Evolutionary conservation across 495 filamentous ascomycete species (phyloP).

Genomic region (Aspergillus wentii): DNA sequence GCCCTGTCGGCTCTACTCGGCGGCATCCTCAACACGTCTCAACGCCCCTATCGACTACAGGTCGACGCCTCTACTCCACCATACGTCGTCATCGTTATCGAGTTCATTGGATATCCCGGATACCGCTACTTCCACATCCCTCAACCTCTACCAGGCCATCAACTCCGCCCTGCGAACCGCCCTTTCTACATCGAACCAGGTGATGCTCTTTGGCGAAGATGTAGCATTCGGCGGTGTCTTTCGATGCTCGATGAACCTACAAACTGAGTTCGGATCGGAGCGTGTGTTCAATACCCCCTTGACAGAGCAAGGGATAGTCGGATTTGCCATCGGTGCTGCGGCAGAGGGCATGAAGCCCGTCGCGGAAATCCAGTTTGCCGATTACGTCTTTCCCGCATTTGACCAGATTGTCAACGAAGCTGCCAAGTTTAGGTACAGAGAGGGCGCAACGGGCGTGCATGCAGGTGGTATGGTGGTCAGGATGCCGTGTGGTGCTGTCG

Average conservation of each 20-base stretch:
- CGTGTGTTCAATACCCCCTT: constrained; percentile 96
- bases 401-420: constrained; percentile 98
- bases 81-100: constrained; percentile 66
- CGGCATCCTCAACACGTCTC: constrained; percentile 35
- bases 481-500: constrained; percentile 93
- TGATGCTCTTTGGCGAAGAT: constrained; percentile 93
- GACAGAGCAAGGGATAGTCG: constrained; percentile 90
- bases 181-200: constrained; percentile 76
- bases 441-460: constrained; percentile 64
- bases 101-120: constrained; percentile 58
- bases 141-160: constrained; percentile 91
- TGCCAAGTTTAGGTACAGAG: constrained; percentile 85
- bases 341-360: constrained; percentile 90
- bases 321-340: constrained; percentile 86
- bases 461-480: constrained; percentile 79
- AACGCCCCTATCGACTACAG: constrained; percentile 90
- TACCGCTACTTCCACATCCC: constrained; percentile 65
- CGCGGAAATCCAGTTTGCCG: constrained; percentile 96
- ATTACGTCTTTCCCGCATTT: constrained; percentile 95
- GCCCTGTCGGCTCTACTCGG: constrained; percentile 8
- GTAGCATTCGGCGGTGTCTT: constrained; percentile 97
- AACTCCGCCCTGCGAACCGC: constrained; percentile 83
- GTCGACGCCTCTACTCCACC: constrained; percentile 73
- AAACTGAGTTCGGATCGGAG: constrained; percentile 78
- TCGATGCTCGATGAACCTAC: constrained; percentile 86